A percentile compares a stretch with the other conserved stretches of the same genome.
phyloP scores from a whole-genome alignment of 2,329 filamentous ascomycete genomes.

The Atkinsonella hypoxylon region DNA sequence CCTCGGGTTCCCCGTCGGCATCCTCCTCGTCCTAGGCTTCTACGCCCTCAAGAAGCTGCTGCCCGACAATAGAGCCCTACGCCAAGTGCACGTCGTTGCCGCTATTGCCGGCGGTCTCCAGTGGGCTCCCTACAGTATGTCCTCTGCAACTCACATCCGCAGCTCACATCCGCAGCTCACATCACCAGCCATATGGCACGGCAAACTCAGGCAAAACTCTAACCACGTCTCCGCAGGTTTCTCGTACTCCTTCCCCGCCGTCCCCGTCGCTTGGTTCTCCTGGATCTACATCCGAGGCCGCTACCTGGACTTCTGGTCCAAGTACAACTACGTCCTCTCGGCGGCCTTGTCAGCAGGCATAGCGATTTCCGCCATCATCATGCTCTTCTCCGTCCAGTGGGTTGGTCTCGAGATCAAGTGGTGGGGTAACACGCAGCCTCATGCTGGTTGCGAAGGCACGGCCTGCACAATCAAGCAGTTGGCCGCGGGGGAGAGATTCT shows the following conservation, averaged over 20 bases:
- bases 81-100: slow-evolving; percentile 31
- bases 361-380: slow-evolving; percentile 33
- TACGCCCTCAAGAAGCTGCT: slow-evolving; percentile 23
- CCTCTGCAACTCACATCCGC: too few relatives aligned
- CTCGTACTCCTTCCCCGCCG: slow-evolving; percentile 33
- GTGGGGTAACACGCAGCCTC: slow-evolving; percentile 31
- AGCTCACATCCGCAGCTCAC: too few relatives aligned
- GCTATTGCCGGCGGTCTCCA: slow-evolving; percentile 26
- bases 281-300: slow-evolving; percentile 35
- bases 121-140: slow-evolving; percentile 30
- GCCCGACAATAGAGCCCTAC: slow-evolving; percentile 19
- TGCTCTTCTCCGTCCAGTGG: slow-evolving; percentile 36
- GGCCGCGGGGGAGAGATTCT: slow-evolving; percentile 16
- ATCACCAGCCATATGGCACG: too few relatives aligned
- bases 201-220: too few relatives aligned
- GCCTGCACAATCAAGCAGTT: slow-evolving; percentile 13
- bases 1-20: slow-evolving; percentile 28
- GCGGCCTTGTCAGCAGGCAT: slow-evolving; percentile 31
- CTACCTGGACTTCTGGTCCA: slow-evolving; percentile 36
- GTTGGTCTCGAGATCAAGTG: slow-evolving; percentile 24
- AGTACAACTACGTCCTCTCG: slow-evolving; percentile 32
- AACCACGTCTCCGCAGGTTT: slow-evolving; percentile 13
- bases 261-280: slow-evolving; percentile 34
- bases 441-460: slow-evolving; percentile 14
- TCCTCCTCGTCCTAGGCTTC: slow-evolving; percentile 22